Evolutionary conservation across 2,329 filamentous ascomycete genomes (phyloP), one percentile per base, ranked within the genome.

Genomic region (Xylaria polymorpha): DNA sequence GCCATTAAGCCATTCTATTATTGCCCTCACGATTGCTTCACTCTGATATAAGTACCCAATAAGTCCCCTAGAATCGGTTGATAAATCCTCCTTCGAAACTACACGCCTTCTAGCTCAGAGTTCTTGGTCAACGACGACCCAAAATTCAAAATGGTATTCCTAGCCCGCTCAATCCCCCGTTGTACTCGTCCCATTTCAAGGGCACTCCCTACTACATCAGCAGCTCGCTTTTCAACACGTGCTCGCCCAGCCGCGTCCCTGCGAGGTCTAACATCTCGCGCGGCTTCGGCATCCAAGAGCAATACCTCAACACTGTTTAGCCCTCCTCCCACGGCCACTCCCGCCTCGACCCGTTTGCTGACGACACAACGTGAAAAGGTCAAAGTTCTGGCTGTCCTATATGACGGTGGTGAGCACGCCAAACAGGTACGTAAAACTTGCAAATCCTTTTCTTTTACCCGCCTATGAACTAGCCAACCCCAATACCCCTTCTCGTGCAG

Each of bases 321-420:
- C 56, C 67, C 67, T 53, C 85, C 74, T 80, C 85, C 73, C 79
- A 74, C 83, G 83, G 77, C 79, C 78, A 77, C 81, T 74, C 80
- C 82, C 71, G 86, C 87, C 79, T 85, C 90, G 74, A 85, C 85
- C 76, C 88, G 88, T 84, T 88, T 82, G 83, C 85, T 87, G 79
- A 86, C 85, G 77, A 81, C 81, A 71, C 72, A 75, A 76, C 81
- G 79, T 80, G 80, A 83, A 83, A 81, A 98, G 94, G 94, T 94
- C 86, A 98, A 98, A 87, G 93, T 98, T 84, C 91, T 98, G 81
- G 87, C 94, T 80, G 93, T 97, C 77, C 89, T 97, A 77, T 98
- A 98, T 87, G 94, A 98, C 84, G 94, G 94, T 81, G 88, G 90
- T 81, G 86, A 94, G 85, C 94, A 97, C 86, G 94, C 94, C 85